Conservation (phyloP, 208 protist genomes). For the Acanthamoeba triangularis region DNA sequence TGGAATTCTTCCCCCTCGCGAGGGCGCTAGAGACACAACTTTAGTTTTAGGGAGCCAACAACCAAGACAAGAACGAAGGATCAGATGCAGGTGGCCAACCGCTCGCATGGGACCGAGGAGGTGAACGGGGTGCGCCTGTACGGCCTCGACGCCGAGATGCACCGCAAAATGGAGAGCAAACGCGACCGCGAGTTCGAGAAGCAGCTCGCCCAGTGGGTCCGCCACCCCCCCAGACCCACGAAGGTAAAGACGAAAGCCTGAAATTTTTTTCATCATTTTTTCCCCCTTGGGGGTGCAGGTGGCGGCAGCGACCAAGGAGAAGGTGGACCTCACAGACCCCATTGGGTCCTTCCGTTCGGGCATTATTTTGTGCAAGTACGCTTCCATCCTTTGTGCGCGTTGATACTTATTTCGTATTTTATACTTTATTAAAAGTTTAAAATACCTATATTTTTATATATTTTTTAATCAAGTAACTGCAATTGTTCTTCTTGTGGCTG, state of each 20-base stretch:
- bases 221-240: no score
- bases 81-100: conserved; percentile 61
- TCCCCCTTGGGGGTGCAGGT: not conserved
- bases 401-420: not conserved
- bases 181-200: conserved; percentile 77
- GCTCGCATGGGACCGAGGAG: conserved; percentile 1
- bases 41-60: no score
- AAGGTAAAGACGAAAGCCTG: not conserved
- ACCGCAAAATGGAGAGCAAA: conserved; percentile 80
- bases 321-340: conserved; percentile 73
- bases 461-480: not conserved
- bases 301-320: conserved; percentile 19
- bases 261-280: not conserved
- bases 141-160: conserved; percentile 82
- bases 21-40: no score
- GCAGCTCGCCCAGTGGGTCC: conserved; percentile 74
- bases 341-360: conserved; percentile 79
- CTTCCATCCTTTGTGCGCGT: not conserved
- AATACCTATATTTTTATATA: no score
- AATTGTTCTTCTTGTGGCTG: not conserved
- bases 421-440: not conserved
- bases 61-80: no score
- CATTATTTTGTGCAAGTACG: conserved; percentile 81
- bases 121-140: conserved; percentile 79
- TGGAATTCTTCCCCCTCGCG: no score